phyloP scores from a whole-genome alignment of 148 eudicot species.

The Amaranthus palmeri region DNA sequence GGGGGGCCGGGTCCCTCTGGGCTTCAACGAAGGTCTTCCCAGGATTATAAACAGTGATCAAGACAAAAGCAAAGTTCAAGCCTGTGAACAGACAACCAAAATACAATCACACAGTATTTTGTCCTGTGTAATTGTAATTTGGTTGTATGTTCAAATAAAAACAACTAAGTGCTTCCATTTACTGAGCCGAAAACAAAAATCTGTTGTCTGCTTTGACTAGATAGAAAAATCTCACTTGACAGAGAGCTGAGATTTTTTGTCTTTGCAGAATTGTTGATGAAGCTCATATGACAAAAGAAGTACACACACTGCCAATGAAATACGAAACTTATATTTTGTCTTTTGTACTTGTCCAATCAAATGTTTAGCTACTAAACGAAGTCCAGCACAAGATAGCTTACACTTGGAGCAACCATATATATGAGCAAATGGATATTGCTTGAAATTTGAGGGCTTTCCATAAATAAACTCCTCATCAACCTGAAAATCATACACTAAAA shows the following conservation, averaged over 20 bases:
- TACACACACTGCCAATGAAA: slow-evolving; percentile 52
- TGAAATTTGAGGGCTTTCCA: slow-evolving; percentile 37
- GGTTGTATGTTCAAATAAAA: neutral
- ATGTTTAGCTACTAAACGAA: neutral
- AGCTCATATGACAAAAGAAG: slow-evolving; percentile 76
- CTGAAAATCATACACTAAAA: slow-evolving; percentile 47
- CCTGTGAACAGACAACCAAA: neutral
- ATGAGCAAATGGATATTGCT: slow-evolving; percentile 61
- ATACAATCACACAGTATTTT: neutral
- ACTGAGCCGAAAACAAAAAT: slow-evolving; percentile 1
- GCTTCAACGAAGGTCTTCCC: no score
- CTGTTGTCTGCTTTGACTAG: neutral
- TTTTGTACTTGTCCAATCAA: slow-evolving; percentile 12
- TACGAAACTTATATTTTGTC: neutral
- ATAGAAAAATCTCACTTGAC: slow-evolving; percentile 46
- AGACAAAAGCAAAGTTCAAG: neutral
- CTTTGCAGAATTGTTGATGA: slow-evolving; percentile 43
- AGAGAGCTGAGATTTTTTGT: slow-evolving; percentile 47
- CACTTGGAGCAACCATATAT: slow-evolving; percentile 80
- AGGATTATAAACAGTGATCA: no score
- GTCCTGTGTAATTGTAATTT: neutral
- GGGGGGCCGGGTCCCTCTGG: no score
- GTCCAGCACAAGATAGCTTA: slow-evolving; percentile 36
- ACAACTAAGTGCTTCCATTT: neutral
- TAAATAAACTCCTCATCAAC: slow-evolving; percentile 49